These are phyloP conservation scores for Cyberlindnera americana DNA, from an alignment of 805 yeast genomes.

Conservation along the genomic window DNA sequence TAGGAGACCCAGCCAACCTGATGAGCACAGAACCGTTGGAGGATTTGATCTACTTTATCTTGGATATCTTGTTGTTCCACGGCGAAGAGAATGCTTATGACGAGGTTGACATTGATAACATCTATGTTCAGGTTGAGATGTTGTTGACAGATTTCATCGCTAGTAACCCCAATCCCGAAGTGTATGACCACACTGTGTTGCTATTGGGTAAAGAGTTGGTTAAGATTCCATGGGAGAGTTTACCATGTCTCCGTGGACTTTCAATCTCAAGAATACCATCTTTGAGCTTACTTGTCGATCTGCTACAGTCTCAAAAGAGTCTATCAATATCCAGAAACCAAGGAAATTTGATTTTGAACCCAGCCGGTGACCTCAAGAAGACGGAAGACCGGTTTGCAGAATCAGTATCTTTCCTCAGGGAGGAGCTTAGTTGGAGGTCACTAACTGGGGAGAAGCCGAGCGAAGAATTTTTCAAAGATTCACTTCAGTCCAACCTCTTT, in stretches of 20 bases:
- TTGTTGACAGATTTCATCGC: constrained; percentile 36
- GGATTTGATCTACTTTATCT: constrained; percentile 58
- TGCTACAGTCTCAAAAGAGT: constrained; percentile 27
- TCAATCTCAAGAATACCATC: constrained; percentile 81
- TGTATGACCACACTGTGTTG: constrained; percentile 56
- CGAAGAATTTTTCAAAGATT: constrained; percentile 46
- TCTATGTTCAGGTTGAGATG: constrained; percentile 49
- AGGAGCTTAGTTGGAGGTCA: constrained; percentile 46
- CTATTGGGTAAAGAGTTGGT: constrained; percentile 65
- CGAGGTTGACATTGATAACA: constrained; percentile 55
- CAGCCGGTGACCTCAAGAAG: constrained; percentile 68
- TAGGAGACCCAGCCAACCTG: constrained; percentile 36
- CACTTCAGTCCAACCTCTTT: constrained; percentile 49
- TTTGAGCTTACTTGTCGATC: constrained; percentile 37
- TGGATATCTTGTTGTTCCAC: constrained; percentile 57
- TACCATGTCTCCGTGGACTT: constrained; percentile 47
- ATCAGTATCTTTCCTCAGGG: constrained; percentile 34
- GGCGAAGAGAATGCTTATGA: constrained; percentile 67
- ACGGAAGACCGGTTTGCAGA: constrained; percentile 59
- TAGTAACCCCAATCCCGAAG: constrained; percentile 10
- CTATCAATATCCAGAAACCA: constrained; percentile 25
- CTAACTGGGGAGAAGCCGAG: constrained; percentile 51
- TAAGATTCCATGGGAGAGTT: constrained; percentile 88
- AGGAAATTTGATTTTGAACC: constrained; percentile 74
- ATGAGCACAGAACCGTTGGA: constrained; percentile 44